Conservation (phyloP, 2,329 filamentous ascomycete species). For the Diplodia corticola region DNA sequence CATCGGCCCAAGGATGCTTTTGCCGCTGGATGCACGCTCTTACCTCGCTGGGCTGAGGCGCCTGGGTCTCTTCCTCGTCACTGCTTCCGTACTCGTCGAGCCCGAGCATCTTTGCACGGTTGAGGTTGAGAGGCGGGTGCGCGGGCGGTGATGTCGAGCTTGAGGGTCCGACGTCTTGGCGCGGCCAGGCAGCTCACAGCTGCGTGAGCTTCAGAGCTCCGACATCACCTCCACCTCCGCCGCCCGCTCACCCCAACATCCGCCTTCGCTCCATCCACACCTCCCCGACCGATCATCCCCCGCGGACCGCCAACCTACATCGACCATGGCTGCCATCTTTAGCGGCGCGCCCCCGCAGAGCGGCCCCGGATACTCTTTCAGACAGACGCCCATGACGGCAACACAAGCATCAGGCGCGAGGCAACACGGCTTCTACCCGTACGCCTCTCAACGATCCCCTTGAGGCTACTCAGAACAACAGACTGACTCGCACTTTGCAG, state of each 20-base stretch:
- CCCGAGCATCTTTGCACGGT: slow-evolving; percentile 40
- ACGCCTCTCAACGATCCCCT: slow-evolving; percentile 42
- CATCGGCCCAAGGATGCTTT: slow-evolving; percentile 40
- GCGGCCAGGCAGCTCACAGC: slow-evolving; percentile 23
- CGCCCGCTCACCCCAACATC: not conserved
- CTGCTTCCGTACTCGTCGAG: slow-evolving; percentile 49
- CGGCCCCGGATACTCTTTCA: slow-evolving; percentile 62
- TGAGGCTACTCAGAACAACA: not conserved
- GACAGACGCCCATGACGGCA: slow-evolving; percentile 48
- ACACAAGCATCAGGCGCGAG: slow-evolving; percentile 48
- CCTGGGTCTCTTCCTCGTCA: slow-evolving; percentile 44
- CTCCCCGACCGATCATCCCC: not conserved
- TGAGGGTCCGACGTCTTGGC: slow-evolving; percentile 19
- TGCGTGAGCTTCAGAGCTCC: slow-evolving; percentile 24
- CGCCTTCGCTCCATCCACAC: not conserved
- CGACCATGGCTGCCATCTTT: slow-evolving; percentile 56
- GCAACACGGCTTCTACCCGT: slow-evolving; percentile 93
- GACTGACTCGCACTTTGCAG: slow-evolving; percentile 46
- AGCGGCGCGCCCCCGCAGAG: slow-evolving; percentile 52
- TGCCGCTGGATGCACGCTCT: slow-evolving; percentile 30
- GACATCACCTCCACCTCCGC: slow-evolving; percentile 13
- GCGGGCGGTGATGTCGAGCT: slow-evolving; percentile 19
- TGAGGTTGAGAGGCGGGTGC: not conserved
- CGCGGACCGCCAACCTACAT: not conserved
- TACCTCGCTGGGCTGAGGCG: slow-evolving; percentile 40